phyloP scores from a whole-genome alignment of 2,329 filamentous ascomycete species.

The Keithomyces neogunnii region DNA sequence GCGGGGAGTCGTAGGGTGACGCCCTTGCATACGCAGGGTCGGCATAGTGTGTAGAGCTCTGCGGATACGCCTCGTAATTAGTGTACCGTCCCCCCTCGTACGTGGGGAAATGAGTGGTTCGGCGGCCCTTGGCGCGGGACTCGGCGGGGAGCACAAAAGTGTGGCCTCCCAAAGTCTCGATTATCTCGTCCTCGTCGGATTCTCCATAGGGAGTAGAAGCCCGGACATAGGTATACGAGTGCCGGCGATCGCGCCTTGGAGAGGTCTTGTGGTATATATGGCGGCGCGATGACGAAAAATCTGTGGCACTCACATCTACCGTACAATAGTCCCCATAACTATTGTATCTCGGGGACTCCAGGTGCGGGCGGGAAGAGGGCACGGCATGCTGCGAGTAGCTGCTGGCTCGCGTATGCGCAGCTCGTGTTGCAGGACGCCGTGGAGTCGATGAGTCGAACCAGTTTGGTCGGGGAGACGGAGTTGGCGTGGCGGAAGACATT shows the following conservation, averaged over 20 bases:
- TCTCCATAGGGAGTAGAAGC: constrained; percentile 50
- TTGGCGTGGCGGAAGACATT: constrained; percentile 46
- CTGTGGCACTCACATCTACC: constrained; percentile 56
- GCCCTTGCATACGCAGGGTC: constrained; percentile 28
- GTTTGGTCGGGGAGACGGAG: constrained; percentile 46
- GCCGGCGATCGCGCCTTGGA: constrained; percentile 43
- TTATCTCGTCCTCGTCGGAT: constrained; percentile 55
- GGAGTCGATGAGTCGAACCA: constrained; percentile 40
- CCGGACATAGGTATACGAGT: constrained; percentile 51
- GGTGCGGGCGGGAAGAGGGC: constrained; percentile 36
- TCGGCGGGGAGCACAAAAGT: constrained; percentile 44
- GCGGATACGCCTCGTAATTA: constrained; percentile 50
- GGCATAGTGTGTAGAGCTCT: constrained; percentile 32
- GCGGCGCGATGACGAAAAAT: constrained; percentile 37
- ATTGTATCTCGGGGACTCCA: constrained; percentile 53
- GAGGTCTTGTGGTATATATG: constrained; percentile 23
- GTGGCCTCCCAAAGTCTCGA: constrained; percentile 41
- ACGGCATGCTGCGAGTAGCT: constrained; percentile 27
- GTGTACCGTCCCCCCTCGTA: constrained; percentile 46
- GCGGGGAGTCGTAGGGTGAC: constrained; percentile 32
- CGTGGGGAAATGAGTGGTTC: constrained; percentile 27
- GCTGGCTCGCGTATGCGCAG: constrained; percentile 28
- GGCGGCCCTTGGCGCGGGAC: constrained; percentile 30
- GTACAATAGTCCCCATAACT: constrained; percentile 56
- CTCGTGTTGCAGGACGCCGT: constrained; percentile 46